Conservation (phyloP, 1,284 basidiomycete species). For the Retiboletus flavoniger region DNA sequence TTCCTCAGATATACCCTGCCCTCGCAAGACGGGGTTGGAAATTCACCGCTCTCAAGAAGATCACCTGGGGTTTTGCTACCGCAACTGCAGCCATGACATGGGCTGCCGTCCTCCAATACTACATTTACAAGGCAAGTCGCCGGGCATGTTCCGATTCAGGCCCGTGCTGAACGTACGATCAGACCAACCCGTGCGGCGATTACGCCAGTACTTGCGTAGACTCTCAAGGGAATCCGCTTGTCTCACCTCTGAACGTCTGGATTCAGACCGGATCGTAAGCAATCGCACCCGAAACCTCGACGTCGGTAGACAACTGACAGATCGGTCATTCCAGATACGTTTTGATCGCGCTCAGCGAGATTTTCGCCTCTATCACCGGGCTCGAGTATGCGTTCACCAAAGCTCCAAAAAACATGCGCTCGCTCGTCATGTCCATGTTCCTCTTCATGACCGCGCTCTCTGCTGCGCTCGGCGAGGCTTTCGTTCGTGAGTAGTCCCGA, state of each 20-base stretch:
- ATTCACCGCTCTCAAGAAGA: constrained; percentile 74
- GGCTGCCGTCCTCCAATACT: constrained; percentile 70
- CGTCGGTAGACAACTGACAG: background rate
- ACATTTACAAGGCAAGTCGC: constrained; percentile 61
- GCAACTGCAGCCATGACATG: constrained; percentile 59
- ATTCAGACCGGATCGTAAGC: constrained; percentile 62
- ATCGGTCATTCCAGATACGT: constrained; percentile 45
- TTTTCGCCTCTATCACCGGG: constrained; percentile 83
- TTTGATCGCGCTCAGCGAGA: constrained; percentile 71
- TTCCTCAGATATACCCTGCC: constrained; percentile 64
- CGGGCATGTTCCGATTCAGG: too few species aligned
- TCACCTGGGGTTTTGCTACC: constrained; percentile 72
- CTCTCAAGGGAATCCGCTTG: constrained; percentile 38
- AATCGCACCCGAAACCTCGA: background rate
- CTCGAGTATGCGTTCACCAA: constrained; percentile 91
- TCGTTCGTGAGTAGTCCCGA: constrained; percentile 46
- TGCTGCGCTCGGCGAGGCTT: constrained; percentile 68
- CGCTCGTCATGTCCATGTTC: constrained; percentile 72
- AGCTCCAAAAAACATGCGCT: constrained; percentile 79
- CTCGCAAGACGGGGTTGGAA: constrained; percentile 63
- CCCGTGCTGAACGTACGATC: constrained; percentile 8
- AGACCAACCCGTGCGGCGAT: constrained; percentile 65
- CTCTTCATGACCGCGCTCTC: constrained; percentile 69
- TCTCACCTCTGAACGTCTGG: constrained; percentile 73
- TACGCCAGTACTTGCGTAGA: constrained; percentile 54